Evolutionary conservation across 306 rosid species (phyloP), one percentile per base, ranked within the genome.

Genomic region (Prunus mume): DNA sequence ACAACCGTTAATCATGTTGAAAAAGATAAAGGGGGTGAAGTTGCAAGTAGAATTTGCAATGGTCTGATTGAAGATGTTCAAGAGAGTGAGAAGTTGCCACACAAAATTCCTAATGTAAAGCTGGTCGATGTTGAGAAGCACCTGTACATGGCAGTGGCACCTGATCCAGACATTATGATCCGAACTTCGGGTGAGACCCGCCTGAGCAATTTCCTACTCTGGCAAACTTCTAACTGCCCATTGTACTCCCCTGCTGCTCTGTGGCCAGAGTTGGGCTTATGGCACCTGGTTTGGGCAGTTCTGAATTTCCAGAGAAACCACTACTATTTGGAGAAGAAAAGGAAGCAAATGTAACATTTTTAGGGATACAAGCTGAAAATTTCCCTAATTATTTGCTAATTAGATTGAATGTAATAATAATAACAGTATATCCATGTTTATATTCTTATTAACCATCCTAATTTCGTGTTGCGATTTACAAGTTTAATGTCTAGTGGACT

Each of bases 171-270:
- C 75, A 87, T 87, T 30, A 24, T 92, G 81, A 85, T 92, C 27
- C 86, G 91, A 77, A 84, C 88, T 68, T 85, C 89, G 0, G 97
- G 97, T 0, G 96, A 88, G 76, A 82, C 74, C 22, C 90, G 96
- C 1, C 90, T 92, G 54, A 88, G 96, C 78, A 92, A 88, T 81
- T 90, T 92, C 77, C 96, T 90, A 78, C 97, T 92, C 61, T 92
- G 93, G 97, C 91, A 89, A 80, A 88, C 93, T 66, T 67, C 83
- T 67, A 52, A 78, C 68, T 88, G 92, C 49, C 88, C 83, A n/a
- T 80, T 91, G 83, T 88, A 85, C 79, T 85, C 91, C 28, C 95
- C 97, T 25, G 19, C 83, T 11, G 90, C 86, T 1, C 90, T 92
- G 45, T 92, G 97, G 97, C 97, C 97, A 43, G 96, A 92, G 70